Conservation (phyloP, 148 eudicot genomes). For the Selenicereus undatus region DNA sequence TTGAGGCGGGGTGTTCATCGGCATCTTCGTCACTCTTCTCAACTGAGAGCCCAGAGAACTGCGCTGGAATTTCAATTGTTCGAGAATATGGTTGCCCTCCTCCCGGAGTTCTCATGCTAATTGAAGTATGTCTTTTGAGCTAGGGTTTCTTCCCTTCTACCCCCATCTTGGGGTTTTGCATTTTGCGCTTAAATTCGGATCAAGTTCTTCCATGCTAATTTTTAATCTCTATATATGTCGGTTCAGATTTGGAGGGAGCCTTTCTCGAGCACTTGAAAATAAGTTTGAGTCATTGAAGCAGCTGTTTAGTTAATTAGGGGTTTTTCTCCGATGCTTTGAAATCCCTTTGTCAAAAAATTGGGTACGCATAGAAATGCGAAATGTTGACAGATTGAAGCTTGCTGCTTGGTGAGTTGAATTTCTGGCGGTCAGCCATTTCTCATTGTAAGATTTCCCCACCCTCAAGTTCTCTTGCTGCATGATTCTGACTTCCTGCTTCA, state of each 20-base stretch:
- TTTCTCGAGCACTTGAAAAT: neutral
- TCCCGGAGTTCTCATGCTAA: neutral
- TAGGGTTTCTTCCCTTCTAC: neutral
- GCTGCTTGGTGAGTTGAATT: neutral
- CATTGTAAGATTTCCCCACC: neutral
- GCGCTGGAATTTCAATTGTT: neutral
- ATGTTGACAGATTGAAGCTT: slow-evolving; percentile 10
- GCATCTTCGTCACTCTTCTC: neutral
- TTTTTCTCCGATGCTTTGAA: neutral
- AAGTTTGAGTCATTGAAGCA: neutral
- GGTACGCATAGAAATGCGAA: neutral
- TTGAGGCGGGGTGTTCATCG: neutral
- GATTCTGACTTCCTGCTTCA: neutral
- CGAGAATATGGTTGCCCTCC: neutral
- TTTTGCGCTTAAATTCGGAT: too few species aligned
- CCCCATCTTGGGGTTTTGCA: too few species aligned
- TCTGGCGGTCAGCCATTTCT: neutral
- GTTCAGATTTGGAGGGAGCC: slow-evolving; percentile 2
- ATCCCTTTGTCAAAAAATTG: neutral
- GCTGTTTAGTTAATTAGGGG: slow-evolving; percentile 4
- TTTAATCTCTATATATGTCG: neutral
- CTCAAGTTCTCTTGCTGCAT: neutral
- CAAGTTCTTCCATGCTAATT: neutral
- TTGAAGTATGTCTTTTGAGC: neutral
- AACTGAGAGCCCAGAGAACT: neutral